Evolutionary conservation across 2,329 filamentous ascomycete genomes (phyloP), one percentile per base, ranked within the genome.

Genomic region (Cercospora sesami): DNA sequence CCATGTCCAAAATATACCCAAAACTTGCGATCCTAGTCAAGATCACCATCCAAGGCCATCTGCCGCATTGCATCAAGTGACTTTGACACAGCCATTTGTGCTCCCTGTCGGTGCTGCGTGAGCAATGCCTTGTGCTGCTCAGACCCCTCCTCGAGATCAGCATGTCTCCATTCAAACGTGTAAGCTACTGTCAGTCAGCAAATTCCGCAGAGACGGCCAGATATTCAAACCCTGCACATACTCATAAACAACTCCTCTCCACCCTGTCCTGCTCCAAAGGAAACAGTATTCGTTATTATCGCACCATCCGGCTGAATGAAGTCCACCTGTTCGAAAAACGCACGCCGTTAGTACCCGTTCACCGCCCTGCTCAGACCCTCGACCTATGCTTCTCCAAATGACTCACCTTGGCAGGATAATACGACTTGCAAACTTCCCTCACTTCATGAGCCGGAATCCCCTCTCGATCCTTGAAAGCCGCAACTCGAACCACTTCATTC

Each of bases 281-380:
- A 80, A 26, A 84, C 73, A 23, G 83, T 79, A 64, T 85, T 84
- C 36, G 78, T 79, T 39, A 85, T 80, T 9, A 79, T 68, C 3
- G 79, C 78, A 6, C 82, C 83, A 63, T 80, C 77, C 10, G 80
- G 75, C 61, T 82, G 81, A 59, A 78, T 74, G 70, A 84, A 85
- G 64, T 84, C 82, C 55, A 84, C 78, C 81, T 83, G 39, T 39
- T 18, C 14, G 10, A 23, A 4, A 18, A 5, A 33, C 9, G 7
- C 7, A 51, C 18, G 45, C 10, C 28, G 30, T 64, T 21, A 60
- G 42, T 58, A 31, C 16, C 36, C 36, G 30, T 66, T 57, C 63
- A 30, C 63, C 23, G 53, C 14, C 51, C 21, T 23, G 23, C 51
- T 16, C 36, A 21, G 23, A 18, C 12, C 14, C 16, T 18, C 23